Conservation (phyloP, 1,139 yeast species). For the Candida labiduridarum region DNA sequence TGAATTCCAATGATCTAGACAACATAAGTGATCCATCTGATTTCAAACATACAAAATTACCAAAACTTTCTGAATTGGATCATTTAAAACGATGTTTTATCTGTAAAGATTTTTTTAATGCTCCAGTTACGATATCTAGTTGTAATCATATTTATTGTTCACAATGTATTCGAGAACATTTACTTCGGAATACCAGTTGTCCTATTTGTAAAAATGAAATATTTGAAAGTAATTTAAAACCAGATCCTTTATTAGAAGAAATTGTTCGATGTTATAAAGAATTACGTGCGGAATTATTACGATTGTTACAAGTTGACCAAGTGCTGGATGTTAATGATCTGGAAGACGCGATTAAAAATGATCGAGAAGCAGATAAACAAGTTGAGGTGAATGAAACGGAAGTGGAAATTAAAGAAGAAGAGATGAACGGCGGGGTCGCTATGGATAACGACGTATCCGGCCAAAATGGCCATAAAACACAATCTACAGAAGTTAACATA, state of each 20-base stretch:
- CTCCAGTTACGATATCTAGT: constrained; percentile 78
- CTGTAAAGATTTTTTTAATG: constrained; percentile 82
- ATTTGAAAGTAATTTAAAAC: constrained; percentile 68
- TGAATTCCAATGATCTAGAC: constrained; percentile 7
- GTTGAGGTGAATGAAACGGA: neutral
- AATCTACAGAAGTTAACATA: neutral
- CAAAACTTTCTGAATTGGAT: constrained; percentile 64
- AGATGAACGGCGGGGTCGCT: constrained; percentile 16
- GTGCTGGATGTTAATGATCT: neutral
- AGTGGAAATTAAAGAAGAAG: constrained; percentile 4
- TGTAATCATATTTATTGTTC: constrained; percentile 95
- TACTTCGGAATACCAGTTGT: constrained; percentile 63
- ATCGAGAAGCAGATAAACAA: neutral
- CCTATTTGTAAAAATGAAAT: constrained; percentile 79
- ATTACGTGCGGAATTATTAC: constrained; percentile 43
- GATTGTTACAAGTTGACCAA: constrained; percentile 19
- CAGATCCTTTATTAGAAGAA: constrained; percentile 76
- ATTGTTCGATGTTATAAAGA: constrained; percentile 57
- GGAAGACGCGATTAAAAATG: neutral
- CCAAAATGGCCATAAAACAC: neutral
- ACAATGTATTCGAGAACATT: constrained; percentile 75
- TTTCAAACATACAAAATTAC: constrained; percentile 57
- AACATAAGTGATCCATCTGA: constrained; percentile 66
- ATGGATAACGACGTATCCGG: constrained; percentile 1
- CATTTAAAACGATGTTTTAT: constrained; percentile 79